Percentiles rank a stretch among this genome's conserved stretches.
These are phyloP conservation scores for Schwanniomyces vanrijiae DNA, from an alignment of 805 yeast species.

Conservation along the genomic window DNA sequence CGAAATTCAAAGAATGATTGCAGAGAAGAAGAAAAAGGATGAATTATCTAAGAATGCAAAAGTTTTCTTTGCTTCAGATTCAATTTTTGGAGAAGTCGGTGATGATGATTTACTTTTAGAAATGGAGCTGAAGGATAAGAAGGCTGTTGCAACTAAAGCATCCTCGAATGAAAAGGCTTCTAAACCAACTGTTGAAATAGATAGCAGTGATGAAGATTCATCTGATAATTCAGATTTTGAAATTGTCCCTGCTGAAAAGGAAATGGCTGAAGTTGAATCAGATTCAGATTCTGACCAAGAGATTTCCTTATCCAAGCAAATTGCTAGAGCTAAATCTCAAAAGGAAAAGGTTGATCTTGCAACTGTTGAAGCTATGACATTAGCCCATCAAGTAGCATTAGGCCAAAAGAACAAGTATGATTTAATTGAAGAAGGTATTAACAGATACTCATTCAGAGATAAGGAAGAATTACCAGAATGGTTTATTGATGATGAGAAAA, in stretches of 20 bases:
- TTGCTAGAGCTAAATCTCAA: slow-evolving; percentile 47
- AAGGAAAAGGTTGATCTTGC: slow-evolving; percentile 75
- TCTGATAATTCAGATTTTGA: slow-evolving; percentile 46
- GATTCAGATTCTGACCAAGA: slow-evolving; percentile 54
- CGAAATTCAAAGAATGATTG: slow-evolving; percentile 56
- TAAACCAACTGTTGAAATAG: slow-evolving; percentile 14
- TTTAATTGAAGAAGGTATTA: slow-evolving; percentile 87
- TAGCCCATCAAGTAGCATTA: slow-evolving; percentile 92
- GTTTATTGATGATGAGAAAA: slow-evolving; percentile 91
- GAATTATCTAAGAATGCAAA: slow-evolving; percentile 36
- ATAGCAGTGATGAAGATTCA: slow-evolving; percentile 40
- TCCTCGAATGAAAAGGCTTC: neutral
- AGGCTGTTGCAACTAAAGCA: slow-evolving; percentile 2
- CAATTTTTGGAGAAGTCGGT: slow-evolving; percentile 39
- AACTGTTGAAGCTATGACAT: slow-evolving; percentile 95
- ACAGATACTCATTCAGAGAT: slow-evolving; percentile 90
- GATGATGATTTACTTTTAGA: slow-evolving; percentile 51
- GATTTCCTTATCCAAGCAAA: slow-evolving; percentile 35
- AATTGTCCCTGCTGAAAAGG: slow-evolving; percentile 31
- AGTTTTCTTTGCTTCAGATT: slow-evolving; percentile 40
- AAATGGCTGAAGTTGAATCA: slow-evolving; percentile 19
- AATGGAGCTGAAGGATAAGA: slow-evolving; percentile 22
- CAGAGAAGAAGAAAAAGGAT: slow-evolving; percentile 41
- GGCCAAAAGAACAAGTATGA: slow-evolving; percentile 86
- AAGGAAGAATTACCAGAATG: slow-evolving; percentile 91